These are phyloP conservation scores for Tephrocybe sp. DNA, from an alignment of 768 basidiomycete genomes.

Conservation along the genomic window DNA sequence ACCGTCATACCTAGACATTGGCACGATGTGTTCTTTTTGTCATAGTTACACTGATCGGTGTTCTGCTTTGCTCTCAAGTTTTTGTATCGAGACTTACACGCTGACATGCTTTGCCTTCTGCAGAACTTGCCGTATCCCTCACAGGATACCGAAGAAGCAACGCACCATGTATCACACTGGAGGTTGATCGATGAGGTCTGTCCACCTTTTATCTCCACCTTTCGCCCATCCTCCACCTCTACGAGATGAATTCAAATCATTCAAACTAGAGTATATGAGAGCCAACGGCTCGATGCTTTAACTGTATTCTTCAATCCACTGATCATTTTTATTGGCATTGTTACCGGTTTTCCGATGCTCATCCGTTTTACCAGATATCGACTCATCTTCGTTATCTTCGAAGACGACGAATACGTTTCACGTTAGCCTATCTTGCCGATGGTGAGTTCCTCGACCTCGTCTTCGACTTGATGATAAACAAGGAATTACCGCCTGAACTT, in stretches of 20 bases:
- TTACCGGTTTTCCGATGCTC: neutral
- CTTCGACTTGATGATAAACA: slow-evolving; percentile 53
- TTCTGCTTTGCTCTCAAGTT: slow-evolving; percentile 11
- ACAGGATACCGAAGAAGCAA: no score
- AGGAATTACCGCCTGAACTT: slow-evolving; percentile 88
- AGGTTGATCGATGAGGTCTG: neutral
- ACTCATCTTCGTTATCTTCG: no score
- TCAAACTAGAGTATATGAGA: slow-evolving; percentile 97
- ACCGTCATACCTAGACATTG: slow-evolving; percentile 50
- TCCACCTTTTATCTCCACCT: slow-evolving; percentile 4
- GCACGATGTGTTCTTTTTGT: slow-evolving; percentile 64
- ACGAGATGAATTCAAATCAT: slow-evolving; percentile 60
- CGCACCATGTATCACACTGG: no score
- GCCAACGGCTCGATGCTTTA: slow-evolving; percentile 69
- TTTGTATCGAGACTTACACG: no score
- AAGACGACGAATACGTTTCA: no score
- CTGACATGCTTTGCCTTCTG: no score
- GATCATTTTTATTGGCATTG: slow-evolving; percentile 33
- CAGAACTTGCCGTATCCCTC: no score
- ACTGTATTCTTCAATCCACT: slow-evolving; percentile 57
- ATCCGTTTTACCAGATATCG: neutral
- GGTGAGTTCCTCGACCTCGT: slow-evolving; percentile 33
- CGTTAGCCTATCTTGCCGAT: slow-evolving; percentile 1
- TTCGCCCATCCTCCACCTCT: slow-evolving; percentile 2
- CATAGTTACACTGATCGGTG: slow-evolving; percentile 92